Percentiles rank a stretch among this genome's conserved stretches.
Evolutionary conservation across 2,329 filamentous ascomycete species (phyloP).

Genomic region (Lasiodiplodia gonubiensis): DNA sequence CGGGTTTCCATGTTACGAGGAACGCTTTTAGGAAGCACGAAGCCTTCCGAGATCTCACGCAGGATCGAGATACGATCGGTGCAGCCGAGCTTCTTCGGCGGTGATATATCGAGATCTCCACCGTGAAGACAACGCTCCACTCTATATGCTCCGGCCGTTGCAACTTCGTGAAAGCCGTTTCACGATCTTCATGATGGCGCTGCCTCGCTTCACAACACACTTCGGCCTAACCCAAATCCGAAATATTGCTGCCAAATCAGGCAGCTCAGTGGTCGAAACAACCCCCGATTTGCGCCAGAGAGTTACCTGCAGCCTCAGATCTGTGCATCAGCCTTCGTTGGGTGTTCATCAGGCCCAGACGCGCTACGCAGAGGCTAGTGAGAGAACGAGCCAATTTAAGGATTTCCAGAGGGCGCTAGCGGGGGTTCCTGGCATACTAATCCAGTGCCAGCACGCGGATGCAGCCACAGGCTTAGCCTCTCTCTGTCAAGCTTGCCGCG

Average conservation of each 20-base stretch:
- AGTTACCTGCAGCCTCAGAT: constrained; percentile 7
- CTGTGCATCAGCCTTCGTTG: constrained; percentile 16
- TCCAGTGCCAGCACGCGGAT: background rate
- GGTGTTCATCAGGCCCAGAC: constrained; percentile 11
- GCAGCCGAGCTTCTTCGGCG: background rate
- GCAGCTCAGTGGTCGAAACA: background rate
- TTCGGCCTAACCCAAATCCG: background rate
- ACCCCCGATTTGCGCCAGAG: background rate
- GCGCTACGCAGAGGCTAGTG: background rate
- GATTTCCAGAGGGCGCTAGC: background rate
- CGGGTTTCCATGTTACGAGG: background rate
- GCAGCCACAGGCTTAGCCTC: background rate
- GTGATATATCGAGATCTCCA: background rate
- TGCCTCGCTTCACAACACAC: background rate
- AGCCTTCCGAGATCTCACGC: background rate
- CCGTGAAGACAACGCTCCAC: background rate
- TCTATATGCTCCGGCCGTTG: background rate
- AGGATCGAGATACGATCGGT: background rate
- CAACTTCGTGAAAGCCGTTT: background rate
- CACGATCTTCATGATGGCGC: background rate
- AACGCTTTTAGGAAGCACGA: background rate
- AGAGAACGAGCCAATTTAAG: constrained; percentile 5
- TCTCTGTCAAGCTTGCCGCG: background rate
- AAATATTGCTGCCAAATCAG: background rate
- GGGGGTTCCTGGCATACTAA: background rate